Conservation (phyloP, 2,329 filamentous ascomycete species). For the Penicillium sp. region DNA sequence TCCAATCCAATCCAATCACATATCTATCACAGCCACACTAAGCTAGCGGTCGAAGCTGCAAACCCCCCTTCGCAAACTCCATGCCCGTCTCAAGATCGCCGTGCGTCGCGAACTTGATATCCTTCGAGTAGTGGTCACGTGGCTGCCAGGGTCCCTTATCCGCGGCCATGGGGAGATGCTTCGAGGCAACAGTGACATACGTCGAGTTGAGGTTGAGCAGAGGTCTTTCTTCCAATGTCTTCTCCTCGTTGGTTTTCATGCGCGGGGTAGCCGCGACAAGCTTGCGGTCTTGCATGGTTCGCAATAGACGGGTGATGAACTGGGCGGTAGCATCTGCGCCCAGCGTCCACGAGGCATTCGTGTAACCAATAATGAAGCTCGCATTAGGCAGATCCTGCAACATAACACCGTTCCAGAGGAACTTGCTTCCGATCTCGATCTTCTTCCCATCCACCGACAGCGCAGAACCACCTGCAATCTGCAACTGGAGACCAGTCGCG, state of each 20-base stretch:
- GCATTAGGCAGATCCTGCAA: conserved; percentile 51
- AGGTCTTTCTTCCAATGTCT: conserved; percentile 31
- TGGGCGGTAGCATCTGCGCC: conserved; percentile 50
- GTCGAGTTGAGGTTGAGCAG: conserved; percentile 47
- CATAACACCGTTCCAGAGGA: conserved; percentile 50
- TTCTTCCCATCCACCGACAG: conserved; percentile 44
- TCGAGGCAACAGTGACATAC: conserved; percentile 42
- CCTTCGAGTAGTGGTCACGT: conserved; percentile 43
- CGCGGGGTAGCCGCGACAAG: conserved; percentile 34
- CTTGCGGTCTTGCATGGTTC: conserved; percentile 34
- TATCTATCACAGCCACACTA: not conserved
- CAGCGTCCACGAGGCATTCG: conserved; percentile 51
- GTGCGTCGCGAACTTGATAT: conserved; percentile 44
- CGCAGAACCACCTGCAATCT: conserved; percentile 41
- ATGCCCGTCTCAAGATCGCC: conserved; percentile 41
- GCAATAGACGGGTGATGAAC: conserved; percentile 43
- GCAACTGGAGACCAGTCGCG: conserved; percentile 49
- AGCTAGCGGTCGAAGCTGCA: conserved; percentile 18
- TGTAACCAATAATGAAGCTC: conserved; percentile 48
- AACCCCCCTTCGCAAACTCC: conserved; percentile 30
- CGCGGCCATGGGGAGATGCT: conserved; percentile 42
- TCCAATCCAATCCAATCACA: not conserved
- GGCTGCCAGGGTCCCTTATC: conserved; percentile 47
- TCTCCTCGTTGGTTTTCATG: conserved; percentile 19
- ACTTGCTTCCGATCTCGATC: conserved; percentile 39